Conservation (phyloP, 331 rosid species). For the Rosa hybrid region DNA sequence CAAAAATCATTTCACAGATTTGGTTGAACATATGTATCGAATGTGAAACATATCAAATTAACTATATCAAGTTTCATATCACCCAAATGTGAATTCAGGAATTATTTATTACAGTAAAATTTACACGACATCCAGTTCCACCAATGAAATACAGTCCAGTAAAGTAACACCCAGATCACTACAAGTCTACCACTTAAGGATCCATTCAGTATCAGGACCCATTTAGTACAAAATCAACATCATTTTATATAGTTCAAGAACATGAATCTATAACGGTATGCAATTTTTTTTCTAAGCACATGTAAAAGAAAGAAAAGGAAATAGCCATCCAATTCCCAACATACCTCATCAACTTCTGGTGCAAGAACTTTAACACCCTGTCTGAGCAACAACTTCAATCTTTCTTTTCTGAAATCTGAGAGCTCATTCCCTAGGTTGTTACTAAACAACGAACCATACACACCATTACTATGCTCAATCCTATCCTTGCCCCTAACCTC, state of each 20-base stretch:
- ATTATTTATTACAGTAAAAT: neutral
- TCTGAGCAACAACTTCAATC: constrained; percentile 63
- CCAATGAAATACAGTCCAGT: neutral
- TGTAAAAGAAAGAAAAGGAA: neutral
- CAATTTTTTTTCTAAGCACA: constrained; percentile 3
- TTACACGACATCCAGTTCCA: neutral
- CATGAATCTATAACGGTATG: neutral
- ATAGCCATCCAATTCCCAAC: neutral
- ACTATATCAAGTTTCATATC: neutral
- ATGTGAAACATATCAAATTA: neutral
- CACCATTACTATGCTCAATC: constrained; percentile 12
- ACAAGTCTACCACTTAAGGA: neutral
- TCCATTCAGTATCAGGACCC: neutral
- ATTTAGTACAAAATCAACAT: neutral
- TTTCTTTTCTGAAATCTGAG: constrained; percentile 57
- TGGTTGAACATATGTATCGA: neutral
- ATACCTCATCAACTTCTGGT: constrained; percentile 83
- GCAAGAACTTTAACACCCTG: constrained; percentile 69
- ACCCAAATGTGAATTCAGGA: constrained; percentile 28
- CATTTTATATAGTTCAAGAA: constrained; percentile 1
- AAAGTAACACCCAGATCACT: neutral
- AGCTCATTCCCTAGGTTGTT: constrained; percentile 45
- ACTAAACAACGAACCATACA: constrained; percentile 39
- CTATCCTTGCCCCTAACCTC: constrained; percentile 31
- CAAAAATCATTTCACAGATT: neutral